Evolutionary conservation across 768 basidiomycete genomes (phyloP), one percentile per base, ranked within the genome.

Genomic region (Brasilioporus rufonigricans): DNA sequence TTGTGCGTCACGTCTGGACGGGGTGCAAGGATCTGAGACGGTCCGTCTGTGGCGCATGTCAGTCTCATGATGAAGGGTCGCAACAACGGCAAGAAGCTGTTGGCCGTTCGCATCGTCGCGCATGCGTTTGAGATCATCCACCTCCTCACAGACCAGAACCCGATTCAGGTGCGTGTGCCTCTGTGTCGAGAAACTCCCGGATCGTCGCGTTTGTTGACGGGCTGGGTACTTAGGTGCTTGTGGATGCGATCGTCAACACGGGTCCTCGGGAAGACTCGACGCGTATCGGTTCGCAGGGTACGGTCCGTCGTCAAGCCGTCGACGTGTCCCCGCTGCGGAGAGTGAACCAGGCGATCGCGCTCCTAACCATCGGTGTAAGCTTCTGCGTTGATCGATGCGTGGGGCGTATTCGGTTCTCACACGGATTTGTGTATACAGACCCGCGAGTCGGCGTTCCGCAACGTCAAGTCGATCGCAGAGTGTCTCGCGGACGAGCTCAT

Each of bases 1-100:
- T 9, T 38, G 23, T 41, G 5, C 14, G 27, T 29, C 10, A 8
- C 35, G 14, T 24, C 29, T 13, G 1, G 44, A 19, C 11, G 32
- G 27, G 24, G 12, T 36, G 13, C n/a, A 23, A 13, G 26, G 19
- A 24, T 50, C 53, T 50, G 24, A 55, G 48, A 44, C 33, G 21
- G n/a, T 14, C n/a, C 3, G 14, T 18, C 3, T 31, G 5, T 12
- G 31, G 29, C 2, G 23, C 11, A 14, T 26, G 4, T 16, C 27
- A 96, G 93, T 75, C 78, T 99, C 73, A 99, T 99, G 97, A 99
- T 99, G 97, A 97, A 98, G 80, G 97, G 97, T 58, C 94, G 97
- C 77, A 99, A 98, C 87, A 98, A 95, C 79, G 97, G 97, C 72
- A 98, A 98, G 83, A 98, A 98, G 79, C 87, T 98, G 73, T 78